Evolutionary conservation across 176 grass and related monocot species (phyloP).

Genomic region (Phyllostachys edulis): DNA sequence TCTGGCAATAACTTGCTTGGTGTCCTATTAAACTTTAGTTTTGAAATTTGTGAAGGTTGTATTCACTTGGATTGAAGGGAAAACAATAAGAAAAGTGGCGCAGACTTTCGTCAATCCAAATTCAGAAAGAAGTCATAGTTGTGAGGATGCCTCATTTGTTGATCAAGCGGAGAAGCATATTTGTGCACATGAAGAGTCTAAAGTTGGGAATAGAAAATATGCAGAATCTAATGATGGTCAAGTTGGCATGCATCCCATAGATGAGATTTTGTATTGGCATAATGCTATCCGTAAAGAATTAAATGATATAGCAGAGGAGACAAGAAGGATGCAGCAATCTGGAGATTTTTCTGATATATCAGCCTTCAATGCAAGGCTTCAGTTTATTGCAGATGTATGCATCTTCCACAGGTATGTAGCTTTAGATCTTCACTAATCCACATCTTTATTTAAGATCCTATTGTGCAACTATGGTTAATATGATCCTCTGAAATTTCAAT

Average conservation of each 20-base stretch:
- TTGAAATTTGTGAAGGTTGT: constrained; percentile 68
- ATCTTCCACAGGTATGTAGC: constrained; percentile 79
- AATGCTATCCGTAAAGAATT: constrained; percentile 88
- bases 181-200: constrained; percentile 47
- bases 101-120: constrained; percentile 15
- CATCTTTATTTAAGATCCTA: constrained; percentile 1
- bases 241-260: constrained; percentile 63
- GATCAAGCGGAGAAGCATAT: constrained; percentile 37
- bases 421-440: neutral
- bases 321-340: constrained; percentile 76
- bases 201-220: constrained; percentile 52
- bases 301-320: constrained; percentile 76
- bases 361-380: constrained; percentile 77
- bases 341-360: constrained; percentile 92
- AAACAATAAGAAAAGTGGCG: constrained; percentile 37
- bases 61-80: constrained; percentile 83
- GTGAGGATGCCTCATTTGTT: constrained; percentile 20
- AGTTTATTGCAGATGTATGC: constrained; percentile 98
- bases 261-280: constrained; percentile 98
- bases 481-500: neutral
- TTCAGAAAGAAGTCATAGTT: constrained; percentile 28
- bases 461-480: constrained; percentile 16
- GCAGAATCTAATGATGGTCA: constrained; percentile 42
- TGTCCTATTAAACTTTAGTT: constrained; percentile 34
- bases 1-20: constrained; percentile 14